A percentile compares a stretch with the other conserved stretches of the same genome.
Conservation (phyloP, 768 basidiomycete species). For the Crepidotus variabilis region DNA sequence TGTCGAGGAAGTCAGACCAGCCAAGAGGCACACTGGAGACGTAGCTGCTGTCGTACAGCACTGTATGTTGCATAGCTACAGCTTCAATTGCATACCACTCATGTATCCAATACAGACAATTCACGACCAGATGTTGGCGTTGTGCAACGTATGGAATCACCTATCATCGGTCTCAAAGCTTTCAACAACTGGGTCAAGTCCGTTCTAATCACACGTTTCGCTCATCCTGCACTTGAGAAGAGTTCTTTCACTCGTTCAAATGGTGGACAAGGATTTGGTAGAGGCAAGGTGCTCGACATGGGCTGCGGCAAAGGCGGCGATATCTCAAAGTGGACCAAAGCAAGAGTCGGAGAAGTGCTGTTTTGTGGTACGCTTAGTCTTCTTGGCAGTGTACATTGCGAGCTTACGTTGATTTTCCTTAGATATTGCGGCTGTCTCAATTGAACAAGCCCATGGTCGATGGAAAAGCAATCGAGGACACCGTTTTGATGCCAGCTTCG, state of each 20-base stretch:
- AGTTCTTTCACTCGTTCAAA: slow-evolving; percentile 25
- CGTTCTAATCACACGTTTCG: slow-evolving; percentile 89
- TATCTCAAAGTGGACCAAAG: slow-evolving; percentile 92
- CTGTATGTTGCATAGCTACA: slow-evolving; percentile 46
- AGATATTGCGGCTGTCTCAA: slow-evolving; percentile 90
- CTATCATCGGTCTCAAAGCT: slow-evolving; percentile 93
- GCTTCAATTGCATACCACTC: slow-evolving; percentile 1
- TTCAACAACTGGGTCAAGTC: slow-evolving; percentile 99
- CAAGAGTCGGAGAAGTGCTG: slow-evolving; percentile 72
- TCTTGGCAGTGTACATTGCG: not conserved
- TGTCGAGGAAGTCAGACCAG: slow-evolving; percentile 28
- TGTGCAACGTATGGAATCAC: slow-evolving; percentile 78
- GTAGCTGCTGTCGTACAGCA: slow-evolving; percentile 72
- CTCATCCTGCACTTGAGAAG: slow-evolving; percentile 60
- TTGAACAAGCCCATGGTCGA: slow-evolving; percentile 83
- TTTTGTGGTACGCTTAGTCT: slow-evolving; percentile 60
- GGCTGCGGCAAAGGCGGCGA: slow-evolving; percentile 99
- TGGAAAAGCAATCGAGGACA: slow-evolving; percentile 48
- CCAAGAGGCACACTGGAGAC: slow-evolving; percentile 61
- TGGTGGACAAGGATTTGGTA: slow-evolving; percentile 26
- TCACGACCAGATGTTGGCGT: slow-evolving; percentile 89
- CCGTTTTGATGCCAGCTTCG: slow-evolving; percentile 77
- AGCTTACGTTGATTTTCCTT: slow-evolving; percentile 1
- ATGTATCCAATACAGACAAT: slow-evolving; percentile 62
- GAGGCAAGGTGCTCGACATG: slow-evolving; percentile 88